Base-by-base conservation (phyloP, 495 filamentous ascomycete genomes). In the Aspergillus hancockii region DNA sequence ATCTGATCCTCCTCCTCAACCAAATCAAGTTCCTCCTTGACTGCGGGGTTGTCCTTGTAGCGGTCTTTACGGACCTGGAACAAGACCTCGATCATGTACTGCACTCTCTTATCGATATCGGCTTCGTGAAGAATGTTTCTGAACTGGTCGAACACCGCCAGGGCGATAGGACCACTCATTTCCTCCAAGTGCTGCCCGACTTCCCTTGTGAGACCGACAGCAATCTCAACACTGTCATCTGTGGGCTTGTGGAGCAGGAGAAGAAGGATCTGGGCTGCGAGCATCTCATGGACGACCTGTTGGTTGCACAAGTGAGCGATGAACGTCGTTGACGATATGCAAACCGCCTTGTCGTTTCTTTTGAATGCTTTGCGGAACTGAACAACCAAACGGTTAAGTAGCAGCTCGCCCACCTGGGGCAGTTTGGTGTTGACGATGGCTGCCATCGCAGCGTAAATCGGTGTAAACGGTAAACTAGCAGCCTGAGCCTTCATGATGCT, bases 361-460 rank as follows among this genome's bases (percentile, higher is more conserved):
- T 92, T 95, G 78, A 96, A 97, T 0, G 90, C 91, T 73, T 98
- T 98, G 60, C 91, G 85, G 71, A 98, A 98, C 67, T 97, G 95
- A 25, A 94, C 80, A 57, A 98, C 85, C 57, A 99, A 79, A 41
- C 94, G 82, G 65, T 90, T 90, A 54, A 95, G 79, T 32, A 99
- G 79, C 51, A 99, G 76, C 70, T 99, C 95, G 28, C 94, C 94
- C 19, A 97, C 91, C 69, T 92, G 86, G 3, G 94, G 94, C 22
- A 99, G 79, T 71, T 99, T 99, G 22, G 94, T 96, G 70, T 99
- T 99, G 69, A 97, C 91, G 56, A 99, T 96, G 18, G 95, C 91
- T 0, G 86, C 91, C 89, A 97, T 92, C 23, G 91, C 88, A 14
- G 94, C 95, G 64, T 95, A 95, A 55, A 99, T 94, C 1, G 93